These are phyloP conservation scores for Mycosphaerella sp. DNA, from an alignment of 2,329 filamentous ascomycete genomes.

Conservation along the genomic window DNA sequence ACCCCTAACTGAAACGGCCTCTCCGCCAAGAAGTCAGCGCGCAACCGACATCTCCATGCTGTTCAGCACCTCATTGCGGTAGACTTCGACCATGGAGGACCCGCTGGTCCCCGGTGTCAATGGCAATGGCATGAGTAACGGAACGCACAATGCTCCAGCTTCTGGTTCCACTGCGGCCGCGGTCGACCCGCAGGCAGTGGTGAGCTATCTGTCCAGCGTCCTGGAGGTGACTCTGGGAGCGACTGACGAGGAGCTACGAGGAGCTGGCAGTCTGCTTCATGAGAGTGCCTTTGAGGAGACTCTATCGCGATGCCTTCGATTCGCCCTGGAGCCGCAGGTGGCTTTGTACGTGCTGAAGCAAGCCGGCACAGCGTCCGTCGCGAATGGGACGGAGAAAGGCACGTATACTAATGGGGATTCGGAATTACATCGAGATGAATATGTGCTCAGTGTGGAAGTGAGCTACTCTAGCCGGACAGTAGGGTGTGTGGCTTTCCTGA, in stretches of 20 bases:
- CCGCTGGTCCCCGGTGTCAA: slow-evolving; percentile 34
- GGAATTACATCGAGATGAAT: slow-evolving; percentile 53
- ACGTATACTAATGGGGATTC: slow-evolving; percentile 29
- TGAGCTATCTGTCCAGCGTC: slow-evolving; percentile 45
- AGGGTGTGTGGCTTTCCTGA: slow-evolving; percentile 81
- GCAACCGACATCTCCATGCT: slow-evolving; percentile 4
- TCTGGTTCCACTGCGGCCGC: slow-evolving; percentile 16
- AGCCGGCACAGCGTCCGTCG: slow-evolving; percentile 37
- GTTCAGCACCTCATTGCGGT: slow-evolving; percentile 4
- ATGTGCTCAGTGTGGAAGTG: slow-evolving; percentile 76
- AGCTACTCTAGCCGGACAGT: slow-evolving; percentile 72
- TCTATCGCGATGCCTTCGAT: slow-evolving; percentile 77
- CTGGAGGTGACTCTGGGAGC: slow-evolving; percentile 46
- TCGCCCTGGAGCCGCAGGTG: slow-evolving; percentile 80
- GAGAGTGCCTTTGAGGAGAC: slow-evolving; percentile 68
- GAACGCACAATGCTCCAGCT: slow-evolving; percentile 26
- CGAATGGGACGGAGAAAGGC: slow-evolving; percentile 43
- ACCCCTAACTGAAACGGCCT: slow-evolving; percentile 6
- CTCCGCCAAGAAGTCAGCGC: slow-evolving; percentile 1
- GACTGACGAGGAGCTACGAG: slow-evolving; percentile 69
- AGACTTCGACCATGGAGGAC: slow-evolving; percentile 33
- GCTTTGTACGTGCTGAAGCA: slow-evolving; percentile 91
- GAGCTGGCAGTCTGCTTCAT: slow-evolving; percentile 75
- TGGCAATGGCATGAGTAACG: slow-evolving; percentile 34
- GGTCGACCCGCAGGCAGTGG: slow-evolving; percentile 45